Evolutionary conservation across 306 rosid species (phyloP), one percentile per base, ranked within the genome.

Genomic region (Inga oerstediana): DNA sequence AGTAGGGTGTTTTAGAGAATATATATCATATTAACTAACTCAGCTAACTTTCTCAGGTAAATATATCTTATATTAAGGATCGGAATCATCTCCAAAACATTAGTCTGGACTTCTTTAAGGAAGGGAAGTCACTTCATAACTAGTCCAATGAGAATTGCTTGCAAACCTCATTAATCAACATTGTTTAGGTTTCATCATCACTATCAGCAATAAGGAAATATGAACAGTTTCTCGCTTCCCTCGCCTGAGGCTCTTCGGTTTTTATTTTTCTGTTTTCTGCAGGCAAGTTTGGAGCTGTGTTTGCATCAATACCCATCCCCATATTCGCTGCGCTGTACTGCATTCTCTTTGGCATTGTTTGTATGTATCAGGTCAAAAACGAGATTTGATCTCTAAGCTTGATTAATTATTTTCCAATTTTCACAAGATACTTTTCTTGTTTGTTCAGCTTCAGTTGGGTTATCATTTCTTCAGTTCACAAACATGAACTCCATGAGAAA

Each of bases 251-350:
- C 45, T n/a, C 43, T 75, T 66, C 30, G 41, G 46, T 70, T 74
- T 30, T 35, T 73, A 75, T 81, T 69, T 37, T 69, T 37, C 49
- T 35, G 64, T 34, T 58, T 52, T 77, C 20, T 84, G 70, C 89
- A 96, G 99, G 99, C 48, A 93, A 96, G 80, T 96, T 96, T 81
- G 99, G 99, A 49, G 99, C 99, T 72, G 96, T 96, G 75, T 96
- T 96, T 89, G 99, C 99, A 74, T 96, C 99, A 9, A 96, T 96
- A 87, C 99, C 98, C 39, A 84, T 90, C 87, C 93, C 99, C 0
- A 93, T 96, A 81, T 96, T 87, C 70, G 90, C 99, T 74, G 99
- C 98, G 4, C 64, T 91, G 30, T 93, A 96, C 88, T 96, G 99
- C 76, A 22, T 96, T 81, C 93, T 96, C 83, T 96, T 91, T 5